Evolutionary conservation across 345 rosid genomes (phyloP).

Genomic region (Atalantia buxifolia): DNA sequence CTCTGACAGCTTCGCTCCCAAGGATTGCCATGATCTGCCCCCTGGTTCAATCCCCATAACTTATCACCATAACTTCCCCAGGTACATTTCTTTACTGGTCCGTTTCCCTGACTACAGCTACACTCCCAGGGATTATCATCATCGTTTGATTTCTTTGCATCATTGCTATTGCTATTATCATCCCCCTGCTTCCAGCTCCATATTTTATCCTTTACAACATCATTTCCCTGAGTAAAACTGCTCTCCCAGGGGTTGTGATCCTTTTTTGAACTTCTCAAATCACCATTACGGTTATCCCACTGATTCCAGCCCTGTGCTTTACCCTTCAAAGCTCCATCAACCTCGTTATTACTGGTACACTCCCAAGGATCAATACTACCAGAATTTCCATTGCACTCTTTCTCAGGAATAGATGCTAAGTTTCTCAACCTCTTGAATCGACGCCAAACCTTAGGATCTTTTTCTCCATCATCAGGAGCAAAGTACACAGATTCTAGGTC

Average conservation of each 20-base stretch:
- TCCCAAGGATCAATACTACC: constrained; percentile 41
- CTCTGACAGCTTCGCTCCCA: constrained; percentile 10
- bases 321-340: constrained; percentile 18
- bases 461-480: constrained; percentile 39
- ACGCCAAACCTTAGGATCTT: constrained; percentile 17
- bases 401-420: constrained; percentile 16
- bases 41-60: constrained; percentile 9
- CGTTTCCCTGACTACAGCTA: constrained; percentile 8
- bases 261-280: constrained; percentile 10
- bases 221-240: constrained; percentile 25
- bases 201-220: constrained; percentile 25
- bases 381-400: constrained; percentile 23
- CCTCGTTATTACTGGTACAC: constrained; percentile 13
- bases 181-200: constrained; percentile 21
- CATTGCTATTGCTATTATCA: not conserved
- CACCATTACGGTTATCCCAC: constrained; percentile 19
- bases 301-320: constrained; percentile 26
- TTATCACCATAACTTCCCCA: constrained; percentile 14
- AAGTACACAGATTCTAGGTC: constrained; percentile 57
- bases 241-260: constrained; percentile 47
- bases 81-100: not conserved
- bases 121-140: constrained; percentile 15
- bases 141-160: constrained; percentile 14
- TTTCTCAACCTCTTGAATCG: constrained; percentile 19
- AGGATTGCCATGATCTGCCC: not conserved